Evolutionary conservation across 306 rosid genomes (phyloP), one percentile per base, ranked within the genome.

Genomic region (Citrullus mucosospermus): DNA sequence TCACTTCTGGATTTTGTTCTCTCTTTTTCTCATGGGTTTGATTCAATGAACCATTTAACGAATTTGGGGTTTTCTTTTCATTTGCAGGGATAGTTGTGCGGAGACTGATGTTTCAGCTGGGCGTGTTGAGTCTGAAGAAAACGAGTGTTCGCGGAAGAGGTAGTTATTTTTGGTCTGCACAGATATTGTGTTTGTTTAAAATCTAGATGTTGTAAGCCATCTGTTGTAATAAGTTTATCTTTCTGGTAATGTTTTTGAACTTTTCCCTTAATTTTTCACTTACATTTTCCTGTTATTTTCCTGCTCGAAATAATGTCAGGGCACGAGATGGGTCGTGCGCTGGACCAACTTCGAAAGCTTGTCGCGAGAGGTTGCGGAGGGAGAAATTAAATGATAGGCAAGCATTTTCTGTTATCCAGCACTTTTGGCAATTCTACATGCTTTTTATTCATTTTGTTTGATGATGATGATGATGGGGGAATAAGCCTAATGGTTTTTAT

Each of bases 341-440:
- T 79, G 85, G 85, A 81, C 84, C 90, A 6, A 86, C 88, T 43
- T 83, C 91, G n/a, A 92, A 95, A 85, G 97, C 97, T 58, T 87
- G 91, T 85, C 97, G 96, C 5, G 99, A 92, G 91, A 92, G 83
- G 82, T 78, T 89, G 91, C 88, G 99, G 76, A 87, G 97, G 85
- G 97, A 85, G 81, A 90, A 75, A 82, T 85, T 95, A 86, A 92
- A 95, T 86, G 97, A 95, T 88, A 91, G 91, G 99, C 80, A 87
- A 66, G 91, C 63, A 54, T 80, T 9, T 38, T 39, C 12, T 10
- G 32, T 46, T 6, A 46, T 57, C 51, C 36, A 18, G 55, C 78
- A 16, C 34, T 17, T 72, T 39, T 34, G 30, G 30, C 5, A 9
- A 55, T 76, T 57, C 12, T 56, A 1, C 36, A 9, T 39, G 48